Evolutionary conservation across 179 eudicot genomes (phyloP).

Genomic region (Actinidia chinensis): DNA sequence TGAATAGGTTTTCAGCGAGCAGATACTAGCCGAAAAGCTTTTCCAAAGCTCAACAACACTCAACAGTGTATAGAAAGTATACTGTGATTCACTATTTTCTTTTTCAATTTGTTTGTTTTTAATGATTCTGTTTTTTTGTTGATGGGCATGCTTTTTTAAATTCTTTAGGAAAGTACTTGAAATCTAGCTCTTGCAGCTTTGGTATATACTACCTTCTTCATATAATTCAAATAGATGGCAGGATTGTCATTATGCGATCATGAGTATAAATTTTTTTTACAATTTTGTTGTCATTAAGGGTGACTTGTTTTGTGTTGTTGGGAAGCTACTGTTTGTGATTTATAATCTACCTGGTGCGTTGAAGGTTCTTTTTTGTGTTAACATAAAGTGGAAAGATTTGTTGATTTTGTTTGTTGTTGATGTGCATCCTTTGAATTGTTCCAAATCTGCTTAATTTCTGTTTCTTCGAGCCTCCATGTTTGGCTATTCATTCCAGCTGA

Average conservation of each 20-base stretch:
- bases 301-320: background rate
- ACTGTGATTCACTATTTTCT: constrained; percentile 45
- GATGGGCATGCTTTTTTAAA: background rate
- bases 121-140: background rate
- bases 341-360: background rate
- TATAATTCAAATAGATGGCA: background rate
- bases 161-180: background rate
- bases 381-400: background rate
- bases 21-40: constrained; percentile 91
- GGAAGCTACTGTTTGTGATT: background rate
- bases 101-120: background rate
- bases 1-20: constrained; percentile 89
- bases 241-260: background rate
- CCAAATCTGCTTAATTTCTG: too few relatives aligned
- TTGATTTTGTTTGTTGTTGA: background rate
- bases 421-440: background rate
- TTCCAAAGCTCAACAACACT: constrained; percentile 85
- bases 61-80: constrained; percentile 99
- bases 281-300: background rate
- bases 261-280: background rate
- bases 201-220: background rate
- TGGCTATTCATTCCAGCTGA: too few relatives aligned
- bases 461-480: too few relatives aligned
- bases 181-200: too few relatives aligned
- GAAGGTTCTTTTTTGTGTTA: background rate